These are phyloP conservation scores for Stephania cephalantha DNA, from an alignment of 164 flowering plant species.

Conservation along the genomic window DNA sequence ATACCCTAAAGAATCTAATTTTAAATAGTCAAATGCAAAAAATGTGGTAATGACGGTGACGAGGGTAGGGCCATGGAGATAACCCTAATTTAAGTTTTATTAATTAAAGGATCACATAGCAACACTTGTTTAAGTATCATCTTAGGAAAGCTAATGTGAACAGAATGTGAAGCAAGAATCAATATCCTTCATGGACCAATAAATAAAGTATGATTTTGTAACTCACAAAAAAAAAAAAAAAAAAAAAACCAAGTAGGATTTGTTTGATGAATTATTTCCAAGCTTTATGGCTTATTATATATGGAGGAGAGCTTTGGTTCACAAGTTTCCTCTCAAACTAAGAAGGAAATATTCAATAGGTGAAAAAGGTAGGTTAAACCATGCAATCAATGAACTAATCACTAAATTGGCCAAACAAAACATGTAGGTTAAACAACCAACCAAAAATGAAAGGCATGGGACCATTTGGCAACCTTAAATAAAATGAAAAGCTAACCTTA, in stretches of 20 bases:
- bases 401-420: not conserved
- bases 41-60: too few species aligned
- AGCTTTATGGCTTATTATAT: slow-evolving; percentile 17
- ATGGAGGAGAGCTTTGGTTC: not conserved
- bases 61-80: too few species aligned
- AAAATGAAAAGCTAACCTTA: not conserved
- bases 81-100: too few species aligned
- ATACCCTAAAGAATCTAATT: too few species aligned
- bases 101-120: too few species aligned
- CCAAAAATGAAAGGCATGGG: not conserved
- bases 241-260: too few species aligned
- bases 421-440: not conserved
- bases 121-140: not conserved
- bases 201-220: slow-evolving; percentile 12
- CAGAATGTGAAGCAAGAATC: slow-evolving; percentile 9
- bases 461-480: not conserved
- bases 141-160: not conserved
- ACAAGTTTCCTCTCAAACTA: not conserved
- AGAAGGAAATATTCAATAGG: not conserved
- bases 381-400: not conserved
- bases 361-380: not conserved
- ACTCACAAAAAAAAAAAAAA: too few species aligned
- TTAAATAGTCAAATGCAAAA: too few species aligned
- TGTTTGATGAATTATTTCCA: slow-evolving; percentile 17
- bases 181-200: slow-evolving; percentile 6